Evolutionary conservation across 345 rosid genomes (phyloP).

Genomic region (Salix viminalis): DNA sequence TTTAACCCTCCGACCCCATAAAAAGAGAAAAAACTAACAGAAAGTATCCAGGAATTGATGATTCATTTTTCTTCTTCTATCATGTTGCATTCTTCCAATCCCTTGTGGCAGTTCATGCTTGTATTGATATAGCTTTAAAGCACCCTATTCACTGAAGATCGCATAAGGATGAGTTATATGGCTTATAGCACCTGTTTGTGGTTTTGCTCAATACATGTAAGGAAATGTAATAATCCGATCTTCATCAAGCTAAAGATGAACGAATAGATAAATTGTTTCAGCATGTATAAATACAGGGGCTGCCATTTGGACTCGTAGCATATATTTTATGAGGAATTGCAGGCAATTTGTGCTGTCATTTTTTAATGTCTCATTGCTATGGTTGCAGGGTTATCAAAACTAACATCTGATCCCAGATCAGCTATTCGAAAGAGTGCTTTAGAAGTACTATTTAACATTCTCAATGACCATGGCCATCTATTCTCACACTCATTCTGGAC

Average conservation of each 20-base stretch:
- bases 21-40: not conserved
- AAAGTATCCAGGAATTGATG: not conserved
- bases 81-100: not conserved
- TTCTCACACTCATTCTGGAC: slow-evolving; percentile 75
- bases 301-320: not conserved
- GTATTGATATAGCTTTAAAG: not conserved
- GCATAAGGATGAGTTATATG: not conserved
- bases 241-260: not conserved
- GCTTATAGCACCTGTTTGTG: not conserved
- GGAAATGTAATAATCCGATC: not conserved
- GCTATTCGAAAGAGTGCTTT: slow-evolving; percentile 81
- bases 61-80: not conserved
- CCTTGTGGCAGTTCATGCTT: not conserved
- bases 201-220: not conserved
- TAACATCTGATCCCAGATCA: slow-evolving; percentile 78
- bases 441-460: slow-evolving; percentile 89
- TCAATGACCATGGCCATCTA: slow-evolving; percentile 93
- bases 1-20: not conserved
- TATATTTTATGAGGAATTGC: not conserved
- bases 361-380: not conserved
- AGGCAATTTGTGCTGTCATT: not conserved
- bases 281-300: not conserved
- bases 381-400: slow-evolving; percentile 75
- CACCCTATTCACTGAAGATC: not conserved
- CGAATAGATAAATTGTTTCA: not conserved